A percentile compares a stretch with the other conserved stretches of the same genome.
These are phyloP conservation scores for Talaromyces adpressus DNA, from an alignment of 495 filamentous ascomycete species.

Conservation along the genomic window DNA sequence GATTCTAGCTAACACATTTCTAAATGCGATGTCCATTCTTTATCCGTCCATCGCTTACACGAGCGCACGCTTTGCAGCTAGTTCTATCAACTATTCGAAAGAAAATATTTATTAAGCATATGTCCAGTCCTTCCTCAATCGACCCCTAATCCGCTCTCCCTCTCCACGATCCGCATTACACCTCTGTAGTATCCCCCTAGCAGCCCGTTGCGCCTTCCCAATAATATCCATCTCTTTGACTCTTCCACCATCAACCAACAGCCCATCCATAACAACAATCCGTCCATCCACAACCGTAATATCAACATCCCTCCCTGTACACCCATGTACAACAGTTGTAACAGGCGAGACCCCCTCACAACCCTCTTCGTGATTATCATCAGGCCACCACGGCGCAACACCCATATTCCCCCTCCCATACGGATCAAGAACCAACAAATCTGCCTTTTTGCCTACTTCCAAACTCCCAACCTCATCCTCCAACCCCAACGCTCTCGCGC, in stretches of 20 bases:
- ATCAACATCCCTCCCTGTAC: conserved; percentile 41
- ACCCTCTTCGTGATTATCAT: not conserved
- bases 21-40: too few species aligned
- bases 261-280: conserved; percentile 31
- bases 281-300: conserved; percentile 41
- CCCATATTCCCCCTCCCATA: conserved; percentile 21
- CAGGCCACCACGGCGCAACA: conserved; percentile 20
- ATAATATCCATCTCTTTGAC: conserved; percentile 28
- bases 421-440: conserved; percentile 43
- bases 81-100: too few species aligned
- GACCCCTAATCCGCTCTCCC: conserved; percentile 6
- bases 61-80: too few species aligned
- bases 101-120: not conserved
- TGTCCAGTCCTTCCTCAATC: not conserved
- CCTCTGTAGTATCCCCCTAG: conserved; percentile 11
- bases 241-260: conserved; percentile 20
- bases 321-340: conserved; percentile 41
- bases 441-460: conserved; percentile 48
- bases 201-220: conserved; percentile 19
- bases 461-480: conserved; percentile 40
- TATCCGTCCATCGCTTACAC: too few species aligned
- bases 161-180: conserved; percentile 12
- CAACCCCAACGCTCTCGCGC: conserved; percentile 43
- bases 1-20: too few species aligned
- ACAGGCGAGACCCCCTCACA: conserved; percentile 24